phyloP scores from a whole-genome alignment of 495 filamentous ascomycete species.

The Parachaetomium inaequale region DNA sequence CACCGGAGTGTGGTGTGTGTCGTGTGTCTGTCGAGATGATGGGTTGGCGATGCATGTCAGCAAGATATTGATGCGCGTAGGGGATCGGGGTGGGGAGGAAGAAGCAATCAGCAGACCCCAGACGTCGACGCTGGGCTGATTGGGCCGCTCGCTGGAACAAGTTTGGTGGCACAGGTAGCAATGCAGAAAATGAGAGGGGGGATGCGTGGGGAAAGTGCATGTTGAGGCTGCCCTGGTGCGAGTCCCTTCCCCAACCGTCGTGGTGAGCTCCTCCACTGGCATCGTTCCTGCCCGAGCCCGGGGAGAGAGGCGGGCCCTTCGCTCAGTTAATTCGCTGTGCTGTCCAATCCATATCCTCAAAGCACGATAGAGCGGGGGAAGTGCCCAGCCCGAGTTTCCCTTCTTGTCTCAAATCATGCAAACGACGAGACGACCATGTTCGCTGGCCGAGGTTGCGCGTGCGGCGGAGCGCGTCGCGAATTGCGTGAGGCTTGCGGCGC shows the following conservation, averaged over 20 bases:
- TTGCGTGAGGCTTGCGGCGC: not conserved
- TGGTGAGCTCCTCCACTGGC: not conserved
- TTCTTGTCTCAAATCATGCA: too few species aligned
- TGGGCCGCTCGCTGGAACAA: conserved; percentile 15
- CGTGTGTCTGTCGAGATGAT: not conserved
- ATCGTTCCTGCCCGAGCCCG: conserved; percentile 11
- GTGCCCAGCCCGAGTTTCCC: not conserved
- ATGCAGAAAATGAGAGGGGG: conserved; percentile 26
- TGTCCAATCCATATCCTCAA: not conserved
- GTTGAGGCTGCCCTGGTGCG: not conserved
- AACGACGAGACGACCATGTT: too few species aligned
- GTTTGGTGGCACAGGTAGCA: conserved; percentile 36
- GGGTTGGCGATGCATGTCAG: conserved; percentile 8
- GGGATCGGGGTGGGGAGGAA: conserved; percentile 12
- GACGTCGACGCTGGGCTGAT: conserved; percentile 13
- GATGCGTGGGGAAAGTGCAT: conserved; percentile 14
- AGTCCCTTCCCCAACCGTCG: not conserved
- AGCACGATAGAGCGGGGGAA: conserved; percentile 2
- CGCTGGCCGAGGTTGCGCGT: not conserved
- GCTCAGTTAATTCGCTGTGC: not conserved
- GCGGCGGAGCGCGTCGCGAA: not conserved
- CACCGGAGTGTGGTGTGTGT: conserved; percentile 1
- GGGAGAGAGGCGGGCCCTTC: not conserved
- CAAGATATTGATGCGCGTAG: conserved; percentile 6
- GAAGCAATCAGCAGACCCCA: conserved; percentile 22